Conservation (phyloP, 1,139 yeast genomes). For the Blastobotrys illinoisensis region DNA sequence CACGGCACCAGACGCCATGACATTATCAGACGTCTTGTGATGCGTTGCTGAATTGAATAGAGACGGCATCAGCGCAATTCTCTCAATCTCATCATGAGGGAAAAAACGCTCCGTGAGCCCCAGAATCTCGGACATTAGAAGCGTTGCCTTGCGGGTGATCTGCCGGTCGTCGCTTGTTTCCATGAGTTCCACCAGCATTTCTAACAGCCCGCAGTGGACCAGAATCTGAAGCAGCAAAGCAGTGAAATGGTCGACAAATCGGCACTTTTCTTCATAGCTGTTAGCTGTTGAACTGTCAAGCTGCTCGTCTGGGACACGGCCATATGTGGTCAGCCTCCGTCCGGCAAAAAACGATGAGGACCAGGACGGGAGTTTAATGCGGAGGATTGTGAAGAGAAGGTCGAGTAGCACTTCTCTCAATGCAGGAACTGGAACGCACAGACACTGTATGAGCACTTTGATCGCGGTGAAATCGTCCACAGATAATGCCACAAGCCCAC, state of each 20-base stretch:
- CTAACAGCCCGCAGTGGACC: constrained; percentile 51
- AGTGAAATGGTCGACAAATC: constrained; percentile 48
- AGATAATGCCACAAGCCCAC: constrained; percentile 68
- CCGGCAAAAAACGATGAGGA: constrained; percentile 38
- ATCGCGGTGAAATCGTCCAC: constrained; percentile 54
- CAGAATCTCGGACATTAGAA: constrained; percentile 57
- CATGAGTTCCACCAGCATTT: constrained; percentile 44
- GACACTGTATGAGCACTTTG: constrained; percentile 53
- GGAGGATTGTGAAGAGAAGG: constrained; percentile 60
- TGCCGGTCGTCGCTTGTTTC: constrained; percentile 43
- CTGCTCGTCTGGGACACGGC: constrained; percentile 17
- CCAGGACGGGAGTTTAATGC: constrained; percentile 61
- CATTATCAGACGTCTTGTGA: constrained; percentile 14
- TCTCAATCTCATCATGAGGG: constrained; percentile 36
- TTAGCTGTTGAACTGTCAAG: constrained; percentile 7
- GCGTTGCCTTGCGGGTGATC: constrained; percentile 54
- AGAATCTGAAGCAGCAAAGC: constrained; percentile 54
- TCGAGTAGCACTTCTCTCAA: constrained; percentile 66
- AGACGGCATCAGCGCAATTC: constrained; percentile 30
- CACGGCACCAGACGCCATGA: constrained; percentile 31
- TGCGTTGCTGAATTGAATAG: constrained; percentile 30
- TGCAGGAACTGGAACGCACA: constrained; percentile 50
- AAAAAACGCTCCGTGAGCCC: constrained; percentile 50
- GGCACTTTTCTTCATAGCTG: constrained; percentile 9
- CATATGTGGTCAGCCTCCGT: constrained; percentile 29